Conservation (phyloP, 2,329 filamentous ascomycete species). For the Neocatenulostroma microsporum region DNA sequence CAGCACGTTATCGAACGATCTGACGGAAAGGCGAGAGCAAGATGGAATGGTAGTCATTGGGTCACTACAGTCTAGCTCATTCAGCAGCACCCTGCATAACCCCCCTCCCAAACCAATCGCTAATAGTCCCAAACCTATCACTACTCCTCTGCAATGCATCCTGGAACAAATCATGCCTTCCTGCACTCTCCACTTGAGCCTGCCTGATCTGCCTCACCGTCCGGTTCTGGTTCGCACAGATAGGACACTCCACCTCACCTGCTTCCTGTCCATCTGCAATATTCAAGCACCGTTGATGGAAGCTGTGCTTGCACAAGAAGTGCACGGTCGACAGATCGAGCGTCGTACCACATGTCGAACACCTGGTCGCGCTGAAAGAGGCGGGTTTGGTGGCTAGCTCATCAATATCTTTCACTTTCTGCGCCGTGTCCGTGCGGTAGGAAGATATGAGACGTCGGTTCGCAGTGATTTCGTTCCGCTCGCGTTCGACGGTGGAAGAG, state of each 20-base stretch:
- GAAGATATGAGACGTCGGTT: constrained; percentile 77
- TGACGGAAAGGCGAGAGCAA: no score
- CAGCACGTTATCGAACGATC: no score
- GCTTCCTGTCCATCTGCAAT: constrained; percentile 45
- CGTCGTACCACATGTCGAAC: constrained; percentile 67
- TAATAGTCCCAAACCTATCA: constrained; percentile 82
- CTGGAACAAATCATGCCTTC: constrained; percentile 81
- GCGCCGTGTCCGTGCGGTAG: constrained; percentile 74
- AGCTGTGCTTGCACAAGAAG: constrained; percentile 94
- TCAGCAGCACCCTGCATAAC: no score
- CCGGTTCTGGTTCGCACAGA: constrained; percentile 75
- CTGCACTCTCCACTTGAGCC: constrained; percentile 78
- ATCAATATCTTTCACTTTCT: constrained; percentile 68
- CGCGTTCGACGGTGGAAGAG: constrained; percentile 76
- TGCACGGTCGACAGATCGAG: constrained; percentile 87
- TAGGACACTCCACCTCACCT: constrained; percentile 69
- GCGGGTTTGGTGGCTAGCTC: constrained; percentile 72
- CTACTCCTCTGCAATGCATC: constrained; percentile 62
- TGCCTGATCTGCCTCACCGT: constrained; percentile 80
- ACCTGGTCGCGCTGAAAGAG: constrained; percentile 85
- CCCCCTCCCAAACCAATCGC: constrained; percentile 89
- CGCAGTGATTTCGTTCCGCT: constrained; percentile 72
- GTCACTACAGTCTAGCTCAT: no score
- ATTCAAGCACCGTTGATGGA: constrained; percentile 85
- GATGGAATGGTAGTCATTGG: no score